A percentile compares a stretch with the other conserved stretches of the same genome.
Conservation (phyloP, 2,329 filamentous ascomycete genomes). For the Pezicula radicicola region DNA sequence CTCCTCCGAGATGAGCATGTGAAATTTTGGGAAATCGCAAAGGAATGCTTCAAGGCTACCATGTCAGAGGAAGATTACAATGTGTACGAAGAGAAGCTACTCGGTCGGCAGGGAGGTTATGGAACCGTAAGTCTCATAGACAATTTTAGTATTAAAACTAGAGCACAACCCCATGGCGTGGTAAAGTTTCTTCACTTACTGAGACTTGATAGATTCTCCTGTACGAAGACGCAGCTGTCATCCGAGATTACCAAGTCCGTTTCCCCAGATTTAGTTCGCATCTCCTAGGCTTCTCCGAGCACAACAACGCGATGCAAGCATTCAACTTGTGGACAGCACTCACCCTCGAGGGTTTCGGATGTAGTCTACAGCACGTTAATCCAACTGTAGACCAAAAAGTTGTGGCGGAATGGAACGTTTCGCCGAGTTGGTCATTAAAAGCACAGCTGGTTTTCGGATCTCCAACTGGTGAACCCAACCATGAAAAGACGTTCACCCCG, state of each 20-base stretch:
- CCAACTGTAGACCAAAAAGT: slow-evolving; percentile 74
- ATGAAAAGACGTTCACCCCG: slow-evolving; percentile 61
- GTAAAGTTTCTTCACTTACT: too few species aligned
- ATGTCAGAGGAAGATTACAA: slow-evolving; percentile 62
- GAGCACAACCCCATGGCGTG: too few species aligned
- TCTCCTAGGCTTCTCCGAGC: slow-evolving; percentile 2
- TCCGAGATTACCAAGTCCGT: slow-evolving; percentile 69
- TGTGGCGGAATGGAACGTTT: slow-evolving; percentile 65
- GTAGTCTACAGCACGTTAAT: slow-evolving; percentile 91
- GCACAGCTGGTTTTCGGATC: slow-evolving; percentile 80
- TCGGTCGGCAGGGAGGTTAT: slow-evolving; percentile 65
- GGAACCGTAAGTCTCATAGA: slow-evolving; percentile 74
- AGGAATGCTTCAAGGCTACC: slow-evolving; percentile 60
- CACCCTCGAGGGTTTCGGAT: slow-evolving; percentile 77
- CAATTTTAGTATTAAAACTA: too few species aligned
- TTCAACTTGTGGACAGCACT: slow-evolving; percentile 76
- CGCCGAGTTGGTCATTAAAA: slow-evolving; percentile 69
- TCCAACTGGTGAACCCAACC: slow-evolving; percentile 46
- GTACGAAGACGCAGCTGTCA: slow-evolving; percentile 76
- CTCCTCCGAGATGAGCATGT: slow-evolving; percentile 80
- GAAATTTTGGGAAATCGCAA: slow-evolving; percentile 75
- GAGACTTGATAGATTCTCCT: slow-evolving; percentile 73
- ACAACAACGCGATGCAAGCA: slow-evolving; percentile 69
- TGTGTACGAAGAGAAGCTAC: slow-evolving; percentile 30
- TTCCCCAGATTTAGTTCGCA: slow-evolving; percentile 51